Percentiles rank a stretch among this genome's conserved stretches.
Evolutionary conservation across 2,329 filamentous ascomycete genomes (phyloP).

Genomic region (Cercospora brassicicola): DNA sequence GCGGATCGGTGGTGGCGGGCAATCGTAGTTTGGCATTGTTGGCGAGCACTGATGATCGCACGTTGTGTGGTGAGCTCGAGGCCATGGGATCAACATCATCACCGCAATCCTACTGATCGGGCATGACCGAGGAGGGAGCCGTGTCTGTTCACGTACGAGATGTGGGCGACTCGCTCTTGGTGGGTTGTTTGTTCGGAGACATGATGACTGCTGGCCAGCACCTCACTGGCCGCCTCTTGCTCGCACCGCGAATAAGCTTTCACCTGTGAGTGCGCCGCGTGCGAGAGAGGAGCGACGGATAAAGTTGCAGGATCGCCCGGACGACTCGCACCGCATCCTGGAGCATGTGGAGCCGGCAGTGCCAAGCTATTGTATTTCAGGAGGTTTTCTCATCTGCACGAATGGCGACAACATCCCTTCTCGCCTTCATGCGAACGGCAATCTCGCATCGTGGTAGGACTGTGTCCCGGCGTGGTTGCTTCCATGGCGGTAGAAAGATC

Average conservation of each 20-base stretch:
- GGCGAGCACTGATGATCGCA: slow-evolving; percentile 22
- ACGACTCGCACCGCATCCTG: neutral
- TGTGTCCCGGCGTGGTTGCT: neutral
- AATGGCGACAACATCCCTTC: neutral
- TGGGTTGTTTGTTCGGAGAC: neutral
- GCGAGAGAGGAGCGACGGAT: neutral
- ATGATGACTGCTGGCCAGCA: neutral
- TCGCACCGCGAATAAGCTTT: neutral
- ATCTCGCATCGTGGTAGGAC: neutral
- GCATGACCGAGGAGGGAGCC: neutral
- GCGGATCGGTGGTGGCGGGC: slow-evolving; percentile 83
- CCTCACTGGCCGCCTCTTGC: neutral
- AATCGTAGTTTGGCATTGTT: slow-evolving; percentile 52
- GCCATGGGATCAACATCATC: slow-evolving; percentile 12
- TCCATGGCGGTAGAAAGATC: neutral
- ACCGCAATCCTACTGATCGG: neutral
- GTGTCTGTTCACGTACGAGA: slow-evolving; percentile 6
- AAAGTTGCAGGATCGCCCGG: neutral
- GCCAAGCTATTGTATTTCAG: neutral
- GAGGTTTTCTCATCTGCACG: neutral
- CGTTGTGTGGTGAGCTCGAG: slow-evolving; percentile 14
- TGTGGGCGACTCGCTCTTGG: slow-evolving; percentile 1
- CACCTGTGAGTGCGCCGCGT: neutral
- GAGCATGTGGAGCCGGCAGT: neutral
- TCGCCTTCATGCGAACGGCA: neutral